Percentiles rank a stretch among this genome's conserved stretches.
These are phyloP conservation scores for Cadophora malorum DNA, from an alignment of 2,329 filamentous ascomycete genomes.

Conservation along the genomic window DNA sequence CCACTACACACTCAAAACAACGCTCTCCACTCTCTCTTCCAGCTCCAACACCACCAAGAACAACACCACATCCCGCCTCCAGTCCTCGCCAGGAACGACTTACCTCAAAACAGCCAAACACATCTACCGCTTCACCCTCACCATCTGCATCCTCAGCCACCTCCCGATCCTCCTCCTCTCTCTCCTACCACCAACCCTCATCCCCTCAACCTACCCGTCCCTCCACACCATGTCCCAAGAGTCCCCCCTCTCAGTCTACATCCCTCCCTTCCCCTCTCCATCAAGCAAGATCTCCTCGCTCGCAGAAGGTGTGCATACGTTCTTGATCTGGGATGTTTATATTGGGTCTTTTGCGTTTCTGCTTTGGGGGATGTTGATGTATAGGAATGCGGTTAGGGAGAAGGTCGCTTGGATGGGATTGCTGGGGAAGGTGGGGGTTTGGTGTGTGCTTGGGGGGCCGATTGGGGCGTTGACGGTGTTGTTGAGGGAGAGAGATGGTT, in stretches of 20 bases:
- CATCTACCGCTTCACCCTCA: constrained; percentile 47
- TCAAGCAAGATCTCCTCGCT: constrained; percentile 36
- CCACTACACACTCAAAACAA: constrained; percentile 42
- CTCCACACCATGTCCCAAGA: constrained; percentile 44
- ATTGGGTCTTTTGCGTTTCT: constrained; percentile 51
- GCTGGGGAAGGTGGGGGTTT: constrained; percentile 46
- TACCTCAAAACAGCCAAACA: constrained; percentile 37
- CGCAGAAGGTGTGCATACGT: constrained; percentile 50
- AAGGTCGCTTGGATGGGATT: constrained; percentile 38
- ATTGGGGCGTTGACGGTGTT: constrained; percentile 52
- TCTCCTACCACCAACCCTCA: constrained; percentile 45
- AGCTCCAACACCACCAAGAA: constrained; percentile 18
- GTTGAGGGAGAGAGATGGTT: constrained; percentile 56
- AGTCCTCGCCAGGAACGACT: constrained; percentile 33
- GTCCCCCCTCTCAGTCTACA: constrained; percentile 49
- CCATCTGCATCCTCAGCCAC: constrained; percentile 48
- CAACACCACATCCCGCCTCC: constrained; percentile 38
- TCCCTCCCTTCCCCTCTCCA: constrained; percentile 45
- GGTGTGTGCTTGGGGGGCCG: constrained; percentile 51
- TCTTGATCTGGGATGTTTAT: constrained; percentile 57
- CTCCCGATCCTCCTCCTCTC: constrained; percentile 50
- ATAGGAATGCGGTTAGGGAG: constrained; percentile 39
- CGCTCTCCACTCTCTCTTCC: constrained; percentile 12
- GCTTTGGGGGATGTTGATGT: constrained; percentile 52
- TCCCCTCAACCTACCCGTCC: constrained; percentile 47